Evolutionary conservation across 2,329 filamentous ascomycete species (phyloP).

Genomic region (Aurifilum marmelostoma): DNA sequence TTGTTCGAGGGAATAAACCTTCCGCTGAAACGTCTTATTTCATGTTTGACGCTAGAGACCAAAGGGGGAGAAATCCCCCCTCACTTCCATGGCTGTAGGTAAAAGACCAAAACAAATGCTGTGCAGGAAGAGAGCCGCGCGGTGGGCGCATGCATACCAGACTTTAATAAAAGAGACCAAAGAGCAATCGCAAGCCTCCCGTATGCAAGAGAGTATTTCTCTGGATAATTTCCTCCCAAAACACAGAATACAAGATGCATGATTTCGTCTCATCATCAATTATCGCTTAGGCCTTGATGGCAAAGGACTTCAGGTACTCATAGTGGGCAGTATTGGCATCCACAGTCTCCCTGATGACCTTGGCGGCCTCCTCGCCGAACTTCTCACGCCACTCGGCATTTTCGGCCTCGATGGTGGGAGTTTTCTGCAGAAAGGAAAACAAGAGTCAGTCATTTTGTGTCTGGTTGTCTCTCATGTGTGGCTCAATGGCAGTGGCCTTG

Average conservation of each 20-base stretch:
- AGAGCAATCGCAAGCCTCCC: conserved; percentile 10
- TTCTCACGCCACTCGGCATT: conserved; percentile 74
- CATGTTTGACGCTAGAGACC: conserved; percentile 16
- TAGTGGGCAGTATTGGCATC: conserved; percentile 74
- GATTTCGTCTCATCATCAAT: conserved; percentile 15
- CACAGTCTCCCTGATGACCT: conserved; percentile 70
- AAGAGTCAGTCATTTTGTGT: conserved; percentile 8
- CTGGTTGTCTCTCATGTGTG: not conserved
- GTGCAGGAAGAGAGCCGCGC: conserved; percentile 14
- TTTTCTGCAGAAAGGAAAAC: conserved; percentile 51
- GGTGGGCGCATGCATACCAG: conserved; percentile 5
- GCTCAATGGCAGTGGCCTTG: not conserved
- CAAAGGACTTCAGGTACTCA: conserved; percentile 81
- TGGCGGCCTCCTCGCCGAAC: conserved; percentile 72
- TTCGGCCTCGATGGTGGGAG: conserved; percentile 65
- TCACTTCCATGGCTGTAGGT: conserved; percentile 17
- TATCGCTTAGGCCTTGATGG: conserved; percentile 57
- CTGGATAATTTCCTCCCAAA: not conserved
- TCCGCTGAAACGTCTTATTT: conserved; percentile 13
- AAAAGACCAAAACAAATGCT: conserved; percentile 12
- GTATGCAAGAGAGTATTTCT: conserved; percentile 15
- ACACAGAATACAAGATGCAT: conserved; percentile 26
- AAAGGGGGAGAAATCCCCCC: not conserved
- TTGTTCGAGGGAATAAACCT: not conserved
- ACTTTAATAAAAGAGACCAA: not conserved